A percentile compares a stretch with the other conserved stretches of the same genome.
Evolutionary conservation across 345 rosid species (phyloP).

Genomic region (Erucastrum elatum): DNA sequence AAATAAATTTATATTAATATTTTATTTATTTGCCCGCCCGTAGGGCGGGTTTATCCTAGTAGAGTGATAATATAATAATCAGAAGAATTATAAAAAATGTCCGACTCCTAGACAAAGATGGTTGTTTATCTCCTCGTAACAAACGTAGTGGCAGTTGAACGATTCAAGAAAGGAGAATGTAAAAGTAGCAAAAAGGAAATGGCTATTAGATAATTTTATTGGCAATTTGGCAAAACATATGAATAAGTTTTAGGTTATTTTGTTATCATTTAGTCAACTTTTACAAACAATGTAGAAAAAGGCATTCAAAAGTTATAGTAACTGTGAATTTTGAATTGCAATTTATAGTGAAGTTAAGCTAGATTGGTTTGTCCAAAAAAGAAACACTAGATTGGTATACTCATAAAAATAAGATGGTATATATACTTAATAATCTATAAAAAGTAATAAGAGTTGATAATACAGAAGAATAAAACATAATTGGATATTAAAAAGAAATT

Average conservation of each 20-base stretch:
- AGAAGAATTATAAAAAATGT: neutral
- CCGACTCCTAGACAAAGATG: neutral
- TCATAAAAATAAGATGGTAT: neutral
- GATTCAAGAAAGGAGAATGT: conserved; percentile 8
- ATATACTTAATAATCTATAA: neutral
- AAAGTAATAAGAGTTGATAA: conserved; percentile 7
- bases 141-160: conserved; percentile 29
- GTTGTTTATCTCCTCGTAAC: conserved; percentile 36
- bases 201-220: neutral
- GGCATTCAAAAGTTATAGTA: neutral
- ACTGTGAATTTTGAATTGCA: neutral
- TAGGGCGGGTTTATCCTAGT: too few relatives aligned
- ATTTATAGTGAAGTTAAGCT: conserved; percentile 16
- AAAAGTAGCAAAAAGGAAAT: neutral
- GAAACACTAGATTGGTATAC: neutral
- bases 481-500: neutral
- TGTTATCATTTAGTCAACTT: neutral
- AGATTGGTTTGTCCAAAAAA: neutral
- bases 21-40: too few relatives aligned
- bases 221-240: neutral
- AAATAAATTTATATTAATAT: too few relatives aligned
- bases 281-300: neutral
- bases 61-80: neutral
- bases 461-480: neutral
- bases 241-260: neutral